phyloP scores from a whole-genome alignment of 148 eudicot species.

The Vaccinium macrocarpon region DNA sequence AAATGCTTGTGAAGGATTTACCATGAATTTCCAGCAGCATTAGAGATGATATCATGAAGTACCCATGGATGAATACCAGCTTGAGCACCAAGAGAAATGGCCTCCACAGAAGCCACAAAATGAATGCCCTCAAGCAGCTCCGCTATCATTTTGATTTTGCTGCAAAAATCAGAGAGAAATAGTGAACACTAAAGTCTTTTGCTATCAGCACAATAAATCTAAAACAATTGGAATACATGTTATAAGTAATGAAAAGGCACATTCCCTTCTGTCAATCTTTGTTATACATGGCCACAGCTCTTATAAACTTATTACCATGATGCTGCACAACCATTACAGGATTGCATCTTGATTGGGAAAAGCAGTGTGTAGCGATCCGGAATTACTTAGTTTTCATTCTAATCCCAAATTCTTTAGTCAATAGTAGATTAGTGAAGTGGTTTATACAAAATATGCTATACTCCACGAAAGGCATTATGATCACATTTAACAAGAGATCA shows the following conservation, averaged over 20 bases:
- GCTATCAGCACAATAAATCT: neutral
- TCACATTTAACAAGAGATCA: neutral
- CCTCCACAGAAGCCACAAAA: conserved; percentile 93
- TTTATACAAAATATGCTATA: neutral
- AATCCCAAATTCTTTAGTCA: neutral
- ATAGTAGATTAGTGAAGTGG: neutral
- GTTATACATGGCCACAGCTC: neutral
- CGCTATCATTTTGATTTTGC: conserved; percentile 82
- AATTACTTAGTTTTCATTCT: neutral
- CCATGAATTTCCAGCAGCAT: conserved; percentile 99
- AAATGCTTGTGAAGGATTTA: conserved; percentile 24
- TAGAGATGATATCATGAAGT: conserved; percentile 85
- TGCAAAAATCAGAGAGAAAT: conserved; percentile 28
- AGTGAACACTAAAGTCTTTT: neutral
- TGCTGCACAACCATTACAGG: neutral
- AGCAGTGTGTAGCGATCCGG: neutral
- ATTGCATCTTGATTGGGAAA: neutral
- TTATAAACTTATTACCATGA: neutral
- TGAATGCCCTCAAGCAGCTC: conserved; percentile 93
- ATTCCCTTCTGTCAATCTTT: neutral
- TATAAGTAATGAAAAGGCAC: neutral
- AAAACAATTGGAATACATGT: neutral
- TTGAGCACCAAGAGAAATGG: conserved; percentile 86
- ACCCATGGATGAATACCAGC: conserved; percentile 92
- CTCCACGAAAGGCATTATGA: neutral